phyloP scores from a whole-genome alignment of 2,329 filamentous ascomycete species.

The Cladosporium austrohemisphaericum region DNA sequence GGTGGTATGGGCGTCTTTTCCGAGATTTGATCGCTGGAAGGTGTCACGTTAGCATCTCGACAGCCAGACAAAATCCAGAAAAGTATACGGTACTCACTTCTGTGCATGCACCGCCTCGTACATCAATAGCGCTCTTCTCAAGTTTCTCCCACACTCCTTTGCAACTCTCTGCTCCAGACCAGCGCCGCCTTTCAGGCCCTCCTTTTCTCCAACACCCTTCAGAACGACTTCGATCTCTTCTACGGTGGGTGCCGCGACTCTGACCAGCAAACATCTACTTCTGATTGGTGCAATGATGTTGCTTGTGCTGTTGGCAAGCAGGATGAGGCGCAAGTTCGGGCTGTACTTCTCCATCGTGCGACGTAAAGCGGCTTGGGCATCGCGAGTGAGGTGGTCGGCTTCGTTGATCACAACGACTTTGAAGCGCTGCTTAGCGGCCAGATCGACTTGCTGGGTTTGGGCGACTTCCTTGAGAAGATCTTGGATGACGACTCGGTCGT shows the following conservation, averaged over 20 bases:
- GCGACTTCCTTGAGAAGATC: constrained; percentile 96
- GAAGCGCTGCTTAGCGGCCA: constrained; percentile 84
- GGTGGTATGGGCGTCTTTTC: constrained; percentile 87
- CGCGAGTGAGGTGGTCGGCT: constrained; percentile 86
- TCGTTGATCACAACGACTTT: constrained; percentile 99
- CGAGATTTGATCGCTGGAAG: constrained; percentile 75
- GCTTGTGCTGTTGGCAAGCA: constrained; percentile 91
- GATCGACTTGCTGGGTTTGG: constrained; percentile 97
- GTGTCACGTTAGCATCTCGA: constrained; percentile 32
- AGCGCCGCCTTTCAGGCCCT: constrained; percentile 74
- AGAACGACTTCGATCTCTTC: constrained; percentile 79
- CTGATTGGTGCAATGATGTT: constrained; percentile 99
- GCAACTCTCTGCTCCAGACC: constrained; percentile 81
- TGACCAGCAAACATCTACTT: constrained; percentile 82
- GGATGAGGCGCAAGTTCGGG: constrained; percentile 84
- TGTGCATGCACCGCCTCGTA: constrained; percentile 96
- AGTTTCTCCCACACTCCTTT: constrained; percentile 82
- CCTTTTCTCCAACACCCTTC: constrained; percentile 65
- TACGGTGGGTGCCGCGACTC: constrained; percentile 84
- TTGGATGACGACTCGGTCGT: constrained; percentile 92
- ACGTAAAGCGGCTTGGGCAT: constrained; percentile 91
- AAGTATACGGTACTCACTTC: constrained; percentile 77
- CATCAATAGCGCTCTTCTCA: constrained; percentile 89
- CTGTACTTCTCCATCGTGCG: constrained; percentile 99
- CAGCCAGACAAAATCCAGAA: background rate